Conservation (phyloP, 2,329 filamentous ascomycete species). For the Chrysoporthe puriensis region DNA sequence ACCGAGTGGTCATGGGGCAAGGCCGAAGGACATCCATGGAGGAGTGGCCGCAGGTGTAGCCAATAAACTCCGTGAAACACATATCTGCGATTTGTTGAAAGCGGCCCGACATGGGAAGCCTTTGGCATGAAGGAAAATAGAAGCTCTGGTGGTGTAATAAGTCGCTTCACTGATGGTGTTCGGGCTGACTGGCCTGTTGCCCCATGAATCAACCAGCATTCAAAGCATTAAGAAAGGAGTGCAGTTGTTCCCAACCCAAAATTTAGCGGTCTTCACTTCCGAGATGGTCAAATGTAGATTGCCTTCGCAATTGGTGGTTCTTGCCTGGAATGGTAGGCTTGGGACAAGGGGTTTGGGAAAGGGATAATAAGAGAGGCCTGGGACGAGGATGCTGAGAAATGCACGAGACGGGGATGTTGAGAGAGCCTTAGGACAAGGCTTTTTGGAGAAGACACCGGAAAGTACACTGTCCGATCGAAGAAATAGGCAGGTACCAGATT, state of each 20-base stretch:
- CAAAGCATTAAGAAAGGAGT: too few relatives aligned
- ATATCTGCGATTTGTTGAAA: constrained; percentile 37
- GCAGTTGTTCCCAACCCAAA: too few relatives aligned
- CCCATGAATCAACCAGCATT: background rate
- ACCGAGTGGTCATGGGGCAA: constrained; percentile 48
- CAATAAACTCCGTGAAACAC: constrained; percentile 52
- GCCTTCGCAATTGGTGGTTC: background rate
- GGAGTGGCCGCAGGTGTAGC: constrained; percentile 53
- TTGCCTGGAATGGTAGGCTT: background rate
- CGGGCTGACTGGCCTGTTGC: background rate
- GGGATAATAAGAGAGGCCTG: too few relatives aligned
- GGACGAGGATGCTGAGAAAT: too few relatives aligned
- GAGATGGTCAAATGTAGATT: too few relatives aligned
- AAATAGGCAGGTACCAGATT: too few relatives aligned
- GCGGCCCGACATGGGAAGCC: too few relatives aligned
- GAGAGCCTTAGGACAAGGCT: too few relatives aligned
- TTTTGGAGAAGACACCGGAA: too few relatives aligned
- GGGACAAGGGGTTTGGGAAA: background rate
- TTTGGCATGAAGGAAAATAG: background rate
- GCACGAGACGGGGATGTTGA: too few relatives aligned
- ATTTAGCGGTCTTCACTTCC: too few relatives aligned
- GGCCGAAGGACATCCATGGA: constrained; percentile 43
- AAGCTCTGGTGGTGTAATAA: background rate
- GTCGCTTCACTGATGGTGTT: background rate
- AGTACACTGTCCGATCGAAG: too few relatives aligned